These are phyloP conservation scores for Kazachstania bromeliacearum DNA, from an alignment of 805 yeast species.

Conservation along the genomic window DNA sequence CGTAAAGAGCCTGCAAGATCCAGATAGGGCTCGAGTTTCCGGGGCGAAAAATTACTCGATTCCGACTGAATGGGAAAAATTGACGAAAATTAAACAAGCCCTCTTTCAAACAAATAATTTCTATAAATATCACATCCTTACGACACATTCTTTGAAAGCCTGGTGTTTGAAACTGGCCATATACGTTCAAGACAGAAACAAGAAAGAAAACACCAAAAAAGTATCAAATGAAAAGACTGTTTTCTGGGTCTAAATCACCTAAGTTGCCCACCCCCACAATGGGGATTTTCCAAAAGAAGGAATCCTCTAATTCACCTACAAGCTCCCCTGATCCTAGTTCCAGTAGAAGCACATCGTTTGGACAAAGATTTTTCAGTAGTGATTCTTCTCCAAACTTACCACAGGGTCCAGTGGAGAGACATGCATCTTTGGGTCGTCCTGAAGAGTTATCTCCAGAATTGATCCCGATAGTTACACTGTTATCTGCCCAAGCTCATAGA, in stretches of 20 bases:
- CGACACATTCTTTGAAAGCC: too few species aligned
- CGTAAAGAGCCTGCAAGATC: too few species aligned
- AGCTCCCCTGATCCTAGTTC: not conserved
- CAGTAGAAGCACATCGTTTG: constrained; percentile 3
- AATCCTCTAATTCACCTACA: not conserved
- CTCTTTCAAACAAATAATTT: too few species aligned
- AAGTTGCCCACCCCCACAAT: not conserved
- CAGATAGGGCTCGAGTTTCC: too few species aligned
- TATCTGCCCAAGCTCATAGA: constrained; percentile 67
- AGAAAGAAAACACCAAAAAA: not conserved
- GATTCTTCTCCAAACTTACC: constrained; percentile 8
- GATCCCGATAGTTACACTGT: constrained; percentile 60
- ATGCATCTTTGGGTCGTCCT: constrained; percentile 1
- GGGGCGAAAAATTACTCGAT: too few species aligned
- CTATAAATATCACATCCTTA: too few species aligned
- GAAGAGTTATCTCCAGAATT: constrained; percentile 32
- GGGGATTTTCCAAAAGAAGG: not conserved
- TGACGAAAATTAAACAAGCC: too few species aligned
- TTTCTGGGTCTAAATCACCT: constrained; percentile 17
- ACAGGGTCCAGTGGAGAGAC: constrained; percentile 2
- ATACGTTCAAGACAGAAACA: not conserved
- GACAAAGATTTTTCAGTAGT: constrained; percentile 5
- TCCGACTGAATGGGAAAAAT: too few species aligned
- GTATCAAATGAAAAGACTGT: constrained; percentile 20
- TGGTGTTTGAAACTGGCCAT: too few species aligned